Evolutionary conservation across 1,284 basidiomycete genomes (phyloP).

Genomic region (Vanrija humicola): DNA sequence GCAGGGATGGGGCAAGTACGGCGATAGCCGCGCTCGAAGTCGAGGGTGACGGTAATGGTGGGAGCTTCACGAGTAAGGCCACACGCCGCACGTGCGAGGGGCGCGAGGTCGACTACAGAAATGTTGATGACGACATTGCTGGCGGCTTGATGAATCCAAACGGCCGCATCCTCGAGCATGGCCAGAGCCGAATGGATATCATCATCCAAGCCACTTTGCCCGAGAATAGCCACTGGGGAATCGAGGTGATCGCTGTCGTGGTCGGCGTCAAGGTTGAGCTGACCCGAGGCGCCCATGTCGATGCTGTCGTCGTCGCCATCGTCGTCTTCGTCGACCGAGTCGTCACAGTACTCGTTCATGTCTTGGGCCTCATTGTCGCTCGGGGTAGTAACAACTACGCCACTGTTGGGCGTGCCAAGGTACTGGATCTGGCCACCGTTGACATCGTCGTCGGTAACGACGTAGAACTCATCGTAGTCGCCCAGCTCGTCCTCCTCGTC

Average conservation of each 20-base stretch:
- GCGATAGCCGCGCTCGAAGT: not conserved
- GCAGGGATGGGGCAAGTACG: not conserved
- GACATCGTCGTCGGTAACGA: no score
- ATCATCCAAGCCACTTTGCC: conserved; percentile 3
- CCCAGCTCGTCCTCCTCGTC: no score
- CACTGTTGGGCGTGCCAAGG: no score
- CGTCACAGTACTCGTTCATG: no score
- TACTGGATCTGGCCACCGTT: no score
- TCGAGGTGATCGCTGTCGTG: not conserved
- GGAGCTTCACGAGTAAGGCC: not conserved
- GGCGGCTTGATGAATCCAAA: not conserved
- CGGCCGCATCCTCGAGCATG: not conserved
- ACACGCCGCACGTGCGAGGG: conserved; percentile 1
- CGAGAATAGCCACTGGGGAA: not conserved
- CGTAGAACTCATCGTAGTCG: no score
- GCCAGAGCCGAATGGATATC: not conserved
- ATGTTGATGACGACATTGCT: conserved; percentile 2
- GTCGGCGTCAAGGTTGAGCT: not conserved
- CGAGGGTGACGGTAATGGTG: not conserved
- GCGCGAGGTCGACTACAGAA: conserved; percentile 2
- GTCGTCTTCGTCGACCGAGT: no score
- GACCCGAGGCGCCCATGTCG: no score
- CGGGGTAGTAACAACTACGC: no score
- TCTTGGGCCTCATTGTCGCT: no score
- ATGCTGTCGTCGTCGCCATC: not conserved